A percentile compares a stretch with the other conserved stretches of the same genome.
These are phyloP conservation scores for Parasitella parasitica DNA, from an alignment of 371 early-diverging fungal species.

Conservation along the genomic window DNA sequence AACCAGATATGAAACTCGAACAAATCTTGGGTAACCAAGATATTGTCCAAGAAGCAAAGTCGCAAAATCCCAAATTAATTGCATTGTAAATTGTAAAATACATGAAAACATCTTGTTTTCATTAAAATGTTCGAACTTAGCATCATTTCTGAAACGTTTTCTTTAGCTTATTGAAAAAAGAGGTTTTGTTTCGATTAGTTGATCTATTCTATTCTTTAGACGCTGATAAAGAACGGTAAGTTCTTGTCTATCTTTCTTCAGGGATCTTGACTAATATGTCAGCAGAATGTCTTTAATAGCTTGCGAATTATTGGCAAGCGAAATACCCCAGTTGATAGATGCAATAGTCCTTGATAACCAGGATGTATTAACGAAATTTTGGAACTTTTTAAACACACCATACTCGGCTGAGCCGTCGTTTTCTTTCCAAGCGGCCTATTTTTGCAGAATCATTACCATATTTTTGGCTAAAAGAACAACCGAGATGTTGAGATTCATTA, in stretches of 20 bases:
- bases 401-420: slow-evolving; percentile 61
- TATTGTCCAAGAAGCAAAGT: slow-evolving; percentile 84
- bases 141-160: not conserved
- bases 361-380: slow-evolving; percentile 75
- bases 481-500: slow-evolving; percentile 72
- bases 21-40: slow-evolving; percentile 82
- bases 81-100: slow-evolving; percentile 67
- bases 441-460: slow-evolving; percentile 82
- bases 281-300: slow-evolving; percentile 80
- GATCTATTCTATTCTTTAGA: slow-evolving; percentile 45
- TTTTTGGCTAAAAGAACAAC: slow-evolving; percentile 81
- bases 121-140: not conserved
- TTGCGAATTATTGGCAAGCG: slow-evolving; percentile 85
- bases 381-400: slow-evolving; percentile 78
- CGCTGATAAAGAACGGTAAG: slow-evolving; percentile 23
- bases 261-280: not conserved
- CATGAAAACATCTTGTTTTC: not conserved
- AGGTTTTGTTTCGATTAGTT: slow-evolving; percentile 64
- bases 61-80: slow-evolving; percentile 76
- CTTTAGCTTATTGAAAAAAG: slow-evolving; percentile 47
- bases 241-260: not conserved
- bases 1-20: slow-evolving; percentile 72
- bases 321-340: slow-evolving; percentile 82
- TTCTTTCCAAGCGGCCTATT: slow-evolving; percentile 81
- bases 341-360: slow-evolving; percentile 59